These are phyloP conservation scores for Knufia petricola DNA, from an alignment of 2,329 filamentous ascomycete genomes.

Conservation along the genomic window DNA sequence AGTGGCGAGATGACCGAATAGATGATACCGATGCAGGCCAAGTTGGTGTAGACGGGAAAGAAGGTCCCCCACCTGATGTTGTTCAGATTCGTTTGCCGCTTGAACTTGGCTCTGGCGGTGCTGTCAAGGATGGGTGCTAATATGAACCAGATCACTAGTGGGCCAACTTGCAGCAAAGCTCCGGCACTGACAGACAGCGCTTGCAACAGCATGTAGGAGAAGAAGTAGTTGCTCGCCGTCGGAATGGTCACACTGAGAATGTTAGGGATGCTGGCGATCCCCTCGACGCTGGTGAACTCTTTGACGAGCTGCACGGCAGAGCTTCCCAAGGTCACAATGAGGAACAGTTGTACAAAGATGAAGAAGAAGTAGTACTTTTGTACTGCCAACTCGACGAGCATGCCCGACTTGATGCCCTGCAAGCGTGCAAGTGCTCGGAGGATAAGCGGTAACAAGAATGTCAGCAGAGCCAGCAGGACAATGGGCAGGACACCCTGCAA, in stretches of 20 bases:
- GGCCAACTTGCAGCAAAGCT: slow-evolving; percentile 73
- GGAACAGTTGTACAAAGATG: slow-evolving; percentile 86
- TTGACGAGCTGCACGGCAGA: slow-evolving; percentile 59
- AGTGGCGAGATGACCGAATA: slow-evolving; percentile 84
- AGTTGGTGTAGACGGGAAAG: slow-evolving; percentile 94
- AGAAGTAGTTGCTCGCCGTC: slow-evolving; percentile 89
- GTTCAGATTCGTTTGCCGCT: slow-evolving; percentile 66
- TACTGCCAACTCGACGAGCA: slow-evolving; percentile 68
- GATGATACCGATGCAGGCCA: slow-evolving; percentile 82
- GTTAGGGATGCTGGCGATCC: slow-evolving; percentile 60
- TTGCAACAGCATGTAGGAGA: slow-evolving; percentile 95
- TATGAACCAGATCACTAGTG: slow-evolving; percentile 71
- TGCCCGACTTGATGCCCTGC: slow-evolving; percentile 74
- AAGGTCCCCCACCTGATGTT: slow-evolving; percentile 82
- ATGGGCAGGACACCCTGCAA: slow-evolving; percentile 83
- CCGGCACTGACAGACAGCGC: slow-evolving; percentile 84
- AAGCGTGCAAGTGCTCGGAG: slow-evolving; percentile 62
- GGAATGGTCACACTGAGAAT: slow-evolving; percentile 72
- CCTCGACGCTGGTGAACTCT: slow-evolving; percentile 53
- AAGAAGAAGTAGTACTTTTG: slow-evolving; percentile 91
- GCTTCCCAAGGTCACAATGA: slow-evolving; percentile 79
- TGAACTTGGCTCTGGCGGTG: slow-evolving; percentile 75
- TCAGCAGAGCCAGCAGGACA: slow-evolving; percentile 62
- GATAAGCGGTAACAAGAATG: slow-evolving; percentile 71
- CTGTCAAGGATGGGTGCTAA: slow-evolving; percentile 72